These are phyloP conservation scores for Pythium brassicae DNA, from an alignment of 352 stramenopile species.

Conservation along the genomic window DNA sequence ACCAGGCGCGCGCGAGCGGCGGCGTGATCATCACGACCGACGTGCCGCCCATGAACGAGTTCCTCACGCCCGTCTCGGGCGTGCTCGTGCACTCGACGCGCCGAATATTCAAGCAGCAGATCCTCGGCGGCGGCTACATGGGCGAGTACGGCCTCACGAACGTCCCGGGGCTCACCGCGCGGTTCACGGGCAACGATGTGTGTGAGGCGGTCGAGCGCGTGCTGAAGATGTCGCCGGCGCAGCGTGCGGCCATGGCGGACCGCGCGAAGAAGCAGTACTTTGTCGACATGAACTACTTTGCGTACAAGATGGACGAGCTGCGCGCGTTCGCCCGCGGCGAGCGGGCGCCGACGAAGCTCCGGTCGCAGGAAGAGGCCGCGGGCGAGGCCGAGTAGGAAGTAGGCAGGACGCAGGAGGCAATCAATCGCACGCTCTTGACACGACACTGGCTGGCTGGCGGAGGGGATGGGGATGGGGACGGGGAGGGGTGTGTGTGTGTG, in stretches of 20 bases:
- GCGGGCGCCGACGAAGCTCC: too few relatives aligned
- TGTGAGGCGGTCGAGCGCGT: conserved; percentile 35
- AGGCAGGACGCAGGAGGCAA: background rate
- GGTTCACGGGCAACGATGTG: conserved; percentile 28
- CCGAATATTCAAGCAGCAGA: conserved; percentile 17
- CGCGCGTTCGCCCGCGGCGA: conserved; percentile 23
- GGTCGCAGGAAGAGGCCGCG: too few relatives aligned
- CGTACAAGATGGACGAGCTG: conserved; percentile 44
- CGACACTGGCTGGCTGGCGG: too few relatives aligned
- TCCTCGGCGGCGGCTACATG: conserved; percentile 31
- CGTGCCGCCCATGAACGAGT: conserved; percentile 55
- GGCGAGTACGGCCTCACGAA: conserved; percentile 22
- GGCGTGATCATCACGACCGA: conserved; percentile 52
- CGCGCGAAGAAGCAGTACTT: conserved; percentile 54
- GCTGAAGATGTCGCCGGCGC: conserved; percentile 21
- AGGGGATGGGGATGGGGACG: too few relatives aligned
- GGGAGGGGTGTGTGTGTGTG: too few relatives aligned
- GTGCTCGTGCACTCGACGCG: conserved; percentile 26
- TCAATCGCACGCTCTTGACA: too few relatives aligned
- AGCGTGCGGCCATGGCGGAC: conserved; percentile 3
- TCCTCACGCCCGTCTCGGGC: conserved; percentile 32
- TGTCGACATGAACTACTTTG: conserved; percentile 62
- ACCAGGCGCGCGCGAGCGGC: conserved; percentile 43
- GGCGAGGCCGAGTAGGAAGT: too few relatives aligned
- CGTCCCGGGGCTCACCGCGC: conserved; percentile 37